Percentiles rank a stretch among this genome's conserved stretches.
Evolutionary conservation across 2,329 filamentous ascomycete species (phyloP).

Genomic region (Metarhizium humberi): DNA sequence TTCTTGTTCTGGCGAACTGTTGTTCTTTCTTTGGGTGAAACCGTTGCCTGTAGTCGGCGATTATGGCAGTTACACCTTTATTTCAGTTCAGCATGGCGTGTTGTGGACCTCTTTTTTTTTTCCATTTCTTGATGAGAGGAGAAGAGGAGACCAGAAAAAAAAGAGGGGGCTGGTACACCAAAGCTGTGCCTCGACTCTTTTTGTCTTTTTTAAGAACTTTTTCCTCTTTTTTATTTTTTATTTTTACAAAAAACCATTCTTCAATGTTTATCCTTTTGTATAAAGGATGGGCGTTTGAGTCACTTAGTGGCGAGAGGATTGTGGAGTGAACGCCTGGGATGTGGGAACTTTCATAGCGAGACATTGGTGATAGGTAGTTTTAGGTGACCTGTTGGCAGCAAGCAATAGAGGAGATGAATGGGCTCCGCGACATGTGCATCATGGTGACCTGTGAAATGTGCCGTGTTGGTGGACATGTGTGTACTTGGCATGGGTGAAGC

Average conservation of each 20-base stretch:
- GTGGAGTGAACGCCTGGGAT: not conserved
- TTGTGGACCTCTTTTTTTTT: not conserved
- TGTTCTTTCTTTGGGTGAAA: not conserved
- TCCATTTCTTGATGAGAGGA: not conserved
- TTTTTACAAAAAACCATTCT: too few species aligned
- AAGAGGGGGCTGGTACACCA: not conserved
- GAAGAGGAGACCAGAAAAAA: not conserved
- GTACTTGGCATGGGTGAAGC: not conserved
- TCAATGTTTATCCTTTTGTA: conserved; percentile 1
- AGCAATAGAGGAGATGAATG: not conserved
- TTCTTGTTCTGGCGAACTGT: not conserved
- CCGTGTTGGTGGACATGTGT: not conserved
- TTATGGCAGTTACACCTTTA: not conserved
- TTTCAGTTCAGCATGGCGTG: not conserved
- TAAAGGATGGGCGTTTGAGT: conserved; percentile 2
- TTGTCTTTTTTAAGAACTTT: too few species aligned
- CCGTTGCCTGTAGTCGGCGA: not conserved
- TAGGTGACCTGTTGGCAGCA: not conserved
- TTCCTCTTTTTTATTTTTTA: too few species aligned
- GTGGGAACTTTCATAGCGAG: conserved; percentile 1
- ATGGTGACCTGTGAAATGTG: not conserved
- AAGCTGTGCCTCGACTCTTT: not conserved
- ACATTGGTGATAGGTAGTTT: conserved; percentile 3
- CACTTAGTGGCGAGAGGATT: not conserved
- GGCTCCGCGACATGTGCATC: not conserved